A percentile compares a stretch with the other conserved stretches of the same genome.
Conservation (phyloP, 106 monocot genomes). For the Phalaenopsis equestris region DNA sequence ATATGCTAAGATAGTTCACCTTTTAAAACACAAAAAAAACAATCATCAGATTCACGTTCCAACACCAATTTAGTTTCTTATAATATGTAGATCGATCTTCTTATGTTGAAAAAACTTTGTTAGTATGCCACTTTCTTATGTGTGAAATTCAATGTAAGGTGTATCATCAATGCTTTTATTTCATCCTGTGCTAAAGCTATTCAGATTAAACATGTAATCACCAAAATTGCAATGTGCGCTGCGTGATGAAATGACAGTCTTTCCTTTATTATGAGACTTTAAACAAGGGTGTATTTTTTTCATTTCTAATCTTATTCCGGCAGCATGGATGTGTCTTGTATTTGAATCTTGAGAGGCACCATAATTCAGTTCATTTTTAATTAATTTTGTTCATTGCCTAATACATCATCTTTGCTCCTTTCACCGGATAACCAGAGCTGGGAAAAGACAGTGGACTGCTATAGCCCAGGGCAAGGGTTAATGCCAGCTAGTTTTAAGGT, state of each 20-base stretch:
- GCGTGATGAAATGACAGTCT: not conserved
- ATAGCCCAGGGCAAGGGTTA: slow-evolving; percentile 92
- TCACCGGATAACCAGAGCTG: slow-evolving; percentile 54
- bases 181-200: not conserved
- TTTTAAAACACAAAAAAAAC: not conserved
- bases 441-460: slow-evolving; percentile 99
- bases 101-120: not conserved
- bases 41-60: too few relatives aligned
- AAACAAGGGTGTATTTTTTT: not conserved
- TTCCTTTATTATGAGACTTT: not conserved
- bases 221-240: not conserved
- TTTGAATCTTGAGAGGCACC: not conserved
- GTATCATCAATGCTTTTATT: not conserved
- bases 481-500: slow-evolving; percentile 99
- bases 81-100: too few relatives aligned
- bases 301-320: not conserved
- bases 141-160: not conserved
- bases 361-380: not conserved
- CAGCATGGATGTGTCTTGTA: not conserved
- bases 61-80: too few relatives aligned
- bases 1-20: not conserved
- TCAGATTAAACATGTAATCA: not conserved
- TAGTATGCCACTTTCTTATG: not conserved
- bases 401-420: not conserved
- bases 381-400: not conserved